phyloP scores from a whole-genome alignment of 768 basidiomycete genomes.

The Dioszegia hungarica region DNA sequence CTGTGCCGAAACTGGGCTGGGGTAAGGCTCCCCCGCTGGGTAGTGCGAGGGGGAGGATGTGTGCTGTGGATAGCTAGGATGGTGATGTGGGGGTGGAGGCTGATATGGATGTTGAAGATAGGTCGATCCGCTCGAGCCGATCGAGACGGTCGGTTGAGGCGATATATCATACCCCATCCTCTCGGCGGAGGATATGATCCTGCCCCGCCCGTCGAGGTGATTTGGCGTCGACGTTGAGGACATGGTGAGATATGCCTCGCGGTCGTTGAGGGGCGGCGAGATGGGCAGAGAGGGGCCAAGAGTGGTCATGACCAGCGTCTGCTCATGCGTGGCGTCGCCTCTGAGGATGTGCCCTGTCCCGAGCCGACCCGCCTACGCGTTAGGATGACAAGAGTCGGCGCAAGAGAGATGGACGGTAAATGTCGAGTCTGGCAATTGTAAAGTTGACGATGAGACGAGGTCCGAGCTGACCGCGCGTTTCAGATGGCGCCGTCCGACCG shows the following conservation, averaged over 20 bases:
- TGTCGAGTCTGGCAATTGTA: no score
- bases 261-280: not conserved
- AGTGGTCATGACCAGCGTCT: not conserved
- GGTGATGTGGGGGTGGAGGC: no score
- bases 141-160: not conserved
- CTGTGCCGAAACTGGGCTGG: no score
- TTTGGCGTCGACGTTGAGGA: not conserved
- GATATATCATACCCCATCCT: not conserved
- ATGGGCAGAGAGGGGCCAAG: not conserved
- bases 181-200: not conserved
- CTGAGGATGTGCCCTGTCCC: no score
- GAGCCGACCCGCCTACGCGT: no score
- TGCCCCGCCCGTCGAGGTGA: not conserved
- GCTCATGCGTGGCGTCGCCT: not conserved
- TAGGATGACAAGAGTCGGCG: no score
- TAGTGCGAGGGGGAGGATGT: not conserved
- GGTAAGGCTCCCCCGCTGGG: no score
- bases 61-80: not conserved
- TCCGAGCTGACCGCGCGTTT: no score
- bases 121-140: not conserved
- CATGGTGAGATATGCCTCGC: not conserved
- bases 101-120: not conserved
- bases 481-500: no score
- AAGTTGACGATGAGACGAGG: no score
- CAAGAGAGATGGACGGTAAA: no score